phyloP scores from a whole-genome alignment of 2,329 filamentous ascomycete species.

The Aspergillus oerlinghausenensis region DNA sequence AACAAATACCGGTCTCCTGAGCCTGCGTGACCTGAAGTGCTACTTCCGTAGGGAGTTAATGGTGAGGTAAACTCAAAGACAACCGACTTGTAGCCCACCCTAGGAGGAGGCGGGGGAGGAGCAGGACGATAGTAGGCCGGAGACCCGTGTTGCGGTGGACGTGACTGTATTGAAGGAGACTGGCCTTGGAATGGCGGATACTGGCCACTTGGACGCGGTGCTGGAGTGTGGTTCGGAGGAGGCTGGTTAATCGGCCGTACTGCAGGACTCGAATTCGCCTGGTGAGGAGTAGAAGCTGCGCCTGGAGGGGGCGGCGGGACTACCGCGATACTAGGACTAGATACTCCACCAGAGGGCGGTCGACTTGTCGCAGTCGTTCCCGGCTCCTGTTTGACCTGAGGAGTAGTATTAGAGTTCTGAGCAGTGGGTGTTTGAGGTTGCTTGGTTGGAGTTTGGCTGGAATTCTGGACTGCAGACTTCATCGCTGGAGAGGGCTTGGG shows the following conservation, averaged over 20 bases:
- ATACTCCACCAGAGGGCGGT: conserved; percentile 7
- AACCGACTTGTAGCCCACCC: conserved; percentile 42
- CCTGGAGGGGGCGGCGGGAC: conserved; percentile 7
- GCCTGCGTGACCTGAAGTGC: conserved; percentile 36
- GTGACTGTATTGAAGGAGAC: conserved; percentile 33
- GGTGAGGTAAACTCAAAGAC: conserved; percentile 46
- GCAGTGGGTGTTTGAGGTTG: conserved; percentile 13
- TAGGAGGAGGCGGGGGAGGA: conserved; percentile 30
- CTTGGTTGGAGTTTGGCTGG: conserved; percentile 6
- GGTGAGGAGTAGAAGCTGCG: conserved; percentile 11
- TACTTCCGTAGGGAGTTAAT: conserved; percentile 38
- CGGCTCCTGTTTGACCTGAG: conserved; percentile 30
- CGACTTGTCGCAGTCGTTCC: conserved; percentile 9
- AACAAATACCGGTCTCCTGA: conserved; percentile 47
- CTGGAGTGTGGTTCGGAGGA: conserved; percentile 17
- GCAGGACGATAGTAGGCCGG: conserved; percentile 32
- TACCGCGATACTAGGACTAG: conserved; percentile 9
- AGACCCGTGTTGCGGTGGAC: conserved; percentile 30
- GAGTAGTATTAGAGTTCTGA: conserved; percentile 11
- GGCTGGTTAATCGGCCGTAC: conserved; percentile 19
- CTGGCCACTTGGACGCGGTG: conserved; percentile 25
- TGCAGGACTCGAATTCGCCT: conserved; percentile 16
- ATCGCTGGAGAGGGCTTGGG: conserved; percentile 8
- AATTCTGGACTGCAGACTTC: background rate
- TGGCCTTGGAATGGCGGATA: conserved; percentile 29